phyloP scores from a whole-genome alignment of 768 basidiomycete genomes.

The Suillus ampliporus region DNA sequence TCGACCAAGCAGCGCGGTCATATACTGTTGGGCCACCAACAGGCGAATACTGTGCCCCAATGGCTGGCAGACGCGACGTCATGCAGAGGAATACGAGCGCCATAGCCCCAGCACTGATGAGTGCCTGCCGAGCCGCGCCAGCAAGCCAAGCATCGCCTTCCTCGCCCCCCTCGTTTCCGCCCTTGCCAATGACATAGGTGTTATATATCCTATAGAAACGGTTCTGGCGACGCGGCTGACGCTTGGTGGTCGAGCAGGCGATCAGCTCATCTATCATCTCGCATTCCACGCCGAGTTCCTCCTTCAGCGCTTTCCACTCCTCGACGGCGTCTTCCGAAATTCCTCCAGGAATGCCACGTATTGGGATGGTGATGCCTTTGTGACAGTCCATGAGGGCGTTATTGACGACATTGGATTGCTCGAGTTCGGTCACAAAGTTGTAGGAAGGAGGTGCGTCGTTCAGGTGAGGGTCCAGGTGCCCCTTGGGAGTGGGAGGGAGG shows the following conservation, averaged over 20 bases:
- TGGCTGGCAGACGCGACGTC: constrained; percentile 50
- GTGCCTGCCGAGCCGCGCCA: constrained; percentile 49
- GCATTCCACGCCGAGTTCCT: constrained; percentile 80
- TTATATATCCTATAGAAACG: constrained; percentile 90
- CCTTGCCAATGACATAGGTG: constrained; percentile 59
- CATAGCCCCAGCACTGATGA: constrained; percentile 66
- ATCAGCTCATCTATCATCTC: constrained; percentile 77
- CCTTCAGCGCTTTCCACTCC: constrained; percentile 82
- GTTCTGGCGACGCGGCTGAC: constrained; percentile 44
- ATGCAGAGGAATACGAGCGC: constrained; percentile 66
- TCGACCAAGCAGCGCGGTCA: constrained; percentile 80
- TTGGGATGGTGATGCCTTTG: constrained; percentile 54
- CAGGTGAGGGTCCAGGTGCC: constrained; percentile 37
- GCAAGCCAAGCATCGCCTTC: constrained; percentile 34
- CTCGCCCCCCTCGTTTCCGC: constrained; percentile 13
- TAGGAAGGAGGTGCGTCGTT: constrained; percentile 78
- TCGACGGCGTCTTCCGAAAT: constrained; percentile 70
- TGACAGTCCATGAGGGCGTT: constrained; percentile 77
- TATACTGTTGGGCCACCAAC: constrained; percentile 76
- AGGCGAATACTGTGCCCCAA: constrained; percentile 57
- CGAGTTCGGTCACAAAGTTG: constrained; percentile 55
- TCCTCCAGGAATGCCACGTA: constrained; percentile 51
- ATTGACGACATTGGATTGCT: constrained; percentile 53
- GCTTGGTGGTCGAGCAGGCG: constrained; percentile 45
- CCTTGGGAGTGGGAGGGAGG: constrained; percentile 71